A percentile compares a stretch with the other conserved stretches of the same genome.
Conservation (phyloP, 139 green algal genomes). For the Nannochloris sp. region DNA sequence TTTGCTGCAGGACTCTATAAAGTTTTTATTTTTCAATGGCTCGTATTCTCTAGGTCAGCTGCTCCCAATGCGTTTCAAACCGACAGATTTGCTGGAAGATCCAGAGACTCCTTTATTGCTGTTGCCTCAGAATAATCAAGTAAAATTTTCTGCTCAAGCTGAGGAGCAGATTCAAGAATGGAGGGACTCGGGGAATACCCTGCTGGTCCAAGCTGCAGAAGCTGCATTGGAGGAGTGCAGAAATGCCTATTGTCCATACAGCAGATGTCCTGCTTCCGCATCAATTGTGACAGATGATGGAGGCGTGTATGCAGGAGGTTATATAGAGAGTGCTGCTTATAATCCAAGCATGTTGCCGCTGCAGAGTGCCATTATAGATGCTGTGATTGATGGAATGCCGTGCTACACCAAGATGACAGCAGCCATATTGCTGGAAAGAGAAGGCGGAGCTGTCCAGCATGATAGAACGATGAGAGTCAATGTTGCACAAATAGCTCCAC, state of each 20-base stretch:
- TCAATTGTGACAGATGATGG: constrained; percentile 41
- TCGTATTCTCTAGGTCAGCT: constrained; percentile 47
- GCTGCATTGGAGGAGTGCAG: constrained; percentile 33
- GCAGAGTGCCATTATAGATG: constrained; percentile 57
- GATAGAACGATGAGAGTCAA: constrained; percentile 15
- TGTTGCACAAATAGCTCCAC: constrained; percentile 28
- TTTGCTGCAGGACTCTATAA: constrained; percentile 25
- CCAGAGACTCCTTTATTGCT: constrained; percentile 52
- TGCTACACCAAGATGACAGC: constrained; percentile 41
- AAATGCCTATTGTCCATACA: constrained; percentile 8
- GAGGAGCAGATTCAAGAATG: constrained; percentile 3
- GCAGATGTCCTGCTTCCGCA: constrained; percentile 52
- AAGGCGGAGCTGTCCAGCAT: constrained; percentile 33
- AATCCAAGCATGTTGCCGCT: constrained; percentile 75
- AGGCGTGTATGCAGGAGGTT: constrained; percentile 51
- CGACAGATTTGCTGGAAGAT: constrained; percentile 51
- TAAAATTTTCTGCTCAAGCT: constrained; percentile 28
- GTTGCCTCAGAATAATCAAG: constrained; percentile 46
- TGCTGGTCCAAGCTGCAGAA: constrained; percentile 28
- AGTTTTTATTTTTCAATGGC: constrained; percentile 45
- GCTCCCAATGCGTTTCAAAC: constrained; percentile 64
- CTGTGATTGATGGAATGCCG: constrained; percentile 45
- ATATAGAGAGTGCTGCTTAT: constrained; percentile 73
- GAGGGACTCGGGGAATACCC: not conserved
- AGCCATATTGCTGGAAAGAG: constrained; percentile 56